These are phyloP conservation scores for Cutaneotrichosporon dermatis DNA, from an alignment of 1,284 basidiomycete genomes.

Conservation along the genomic window DNA sequence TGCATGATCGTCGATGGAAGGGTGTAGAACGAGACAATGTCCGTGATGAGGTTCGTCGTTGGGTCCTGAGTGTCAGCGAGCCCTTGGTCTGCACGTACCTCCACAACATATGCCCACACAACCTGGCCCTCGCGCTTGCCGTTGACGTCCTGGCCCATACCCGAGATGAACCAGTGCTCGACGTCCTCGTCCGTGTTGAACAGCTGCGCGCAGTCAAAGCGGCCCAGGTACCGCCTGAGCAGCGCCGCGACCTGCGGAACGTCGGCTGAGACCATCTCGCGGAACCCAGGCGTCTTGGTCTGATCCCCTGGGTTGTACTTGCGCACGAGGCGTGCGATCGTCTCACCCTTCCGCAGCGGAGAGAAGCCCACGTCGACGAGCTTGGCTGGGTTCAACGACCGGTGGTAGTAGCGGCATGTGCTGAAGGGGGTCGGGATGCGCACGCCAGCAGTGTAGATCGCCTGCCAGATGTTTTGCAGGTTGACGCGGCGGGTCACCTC, in stretches of 20 bases:
- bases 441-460: constrained; percentile 91
- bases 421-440: constrained; percentile 86
- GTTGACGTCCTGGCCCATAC: constrained; percentile 62
- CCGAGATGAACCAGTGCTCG: constrained; percentile 81
- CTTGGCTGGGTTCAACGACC: constrained; percentile 86
- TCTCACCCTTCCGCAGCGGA: constrained; percentile 75
- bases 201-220: constrained; percentile 79
- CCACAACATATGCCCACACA: constrained; percentile 93
- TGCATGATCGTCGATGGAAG: constrained; percentile 71
- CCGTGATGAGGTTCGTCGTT: constrained; percentile 76
- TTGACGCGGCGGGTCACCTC: constrained; percentile 94
- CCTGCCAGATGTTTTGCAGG: constrained; percentile 88
- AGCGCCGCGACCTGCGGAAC: constrained; percentile 68
- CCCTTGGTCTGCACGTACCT: constrained; percentile 56
- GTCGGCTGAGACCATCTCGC: constrained; percentile 84
- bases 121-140: constrained; percentile 70
- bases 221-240: constrained; percentile 73
- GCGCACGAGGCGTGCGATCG: constrained; percentile 77
- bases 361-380: constrained; percentile 89
- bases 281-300: constrained; percentile 60
- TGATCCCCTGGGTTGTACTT: constrained; percentile 61
- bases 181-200: constrained; percentile 72
- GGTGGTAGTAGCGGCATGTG: constrained; percentile 86
- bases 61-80: constrained; percentile 59
- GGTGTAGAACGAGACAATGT: constrained; percentile 95